phyloP scores from a whole-genome alignment of 768 basidiomycete genomes.

The Leccinum rimulosum region DNA sequence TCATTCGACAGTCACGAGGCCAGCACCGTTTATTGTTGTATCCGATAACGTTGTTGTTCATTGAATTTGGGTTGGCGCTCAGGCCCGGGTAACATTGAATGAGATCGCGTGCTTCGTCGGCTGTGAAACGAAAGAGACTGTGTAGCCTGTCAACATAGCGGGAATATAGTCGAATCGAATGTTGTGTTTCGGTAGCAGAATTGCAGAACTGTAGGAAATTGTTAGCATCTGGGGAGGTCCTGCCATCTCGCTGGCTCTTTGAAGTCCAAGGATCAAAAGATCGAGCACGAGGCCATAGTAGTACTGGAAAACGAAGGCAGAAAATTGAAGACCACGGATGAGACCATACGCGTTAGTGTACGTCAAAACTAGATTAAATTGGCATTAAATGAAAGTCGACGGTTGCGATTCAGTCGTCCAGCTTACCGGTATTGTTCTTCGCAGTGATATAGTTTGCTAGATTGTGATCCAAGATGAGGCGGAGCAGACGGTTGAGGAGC shows the following conservation, averaged over 20 bases:
- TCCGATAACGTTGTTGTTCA: slow-evolving; percentile 97
- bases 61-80: slow-evolving; percentile 96
- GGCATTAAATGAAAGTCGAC: slow-evolving; percentile 9
- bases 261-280: slow-evolving; percentile 92
- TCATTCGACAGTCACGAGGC: slow-evolving; percentile 99
- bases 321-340: slow-evolving; percentile 97
- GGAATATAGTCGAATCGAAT: slow-evolving; percentile 97
- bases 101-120: slow-evolving; percentile 94
- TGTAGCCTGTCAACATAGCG: slow-evolving; percentile 95
- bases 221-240: slow-evolving; percentile 95
- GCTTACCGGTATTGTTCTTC: slow-evolving; percentile 88
- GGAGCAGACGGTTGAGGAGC: slow-evolving; percentile 89
- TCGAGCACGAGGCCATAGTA: slow-evolving; percentile 90
- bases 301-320: slow-evolving; percentile 98
- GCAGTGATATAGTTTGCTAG: slow-evolving; percentile 98
- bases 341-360: slow-evolving; percentile 97
- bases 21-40: slow-evolving; percentile 99
- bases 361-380: slow-evolving; percentile 53
- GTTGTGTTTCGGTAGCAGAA: slow-evolving; percentile 90
- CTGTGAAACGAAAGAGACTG: slow-evolving; percentile 95
- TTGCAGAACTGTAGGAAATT: slow-evolving; percentile 98
- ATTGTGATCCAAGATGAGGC: slow-evolving; percentile 97
- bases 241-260: slow-evolving; percentile 98
- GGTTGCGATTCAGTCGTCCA: not conserved
- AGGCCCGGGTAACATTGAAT: slow-evolving; percentile 86